These are phyloP conservation scores for Verticillium longisporum DNA, from an alignment of 2,329 filamentous ascomycete species.

Conservation along the genomic window DNA sequence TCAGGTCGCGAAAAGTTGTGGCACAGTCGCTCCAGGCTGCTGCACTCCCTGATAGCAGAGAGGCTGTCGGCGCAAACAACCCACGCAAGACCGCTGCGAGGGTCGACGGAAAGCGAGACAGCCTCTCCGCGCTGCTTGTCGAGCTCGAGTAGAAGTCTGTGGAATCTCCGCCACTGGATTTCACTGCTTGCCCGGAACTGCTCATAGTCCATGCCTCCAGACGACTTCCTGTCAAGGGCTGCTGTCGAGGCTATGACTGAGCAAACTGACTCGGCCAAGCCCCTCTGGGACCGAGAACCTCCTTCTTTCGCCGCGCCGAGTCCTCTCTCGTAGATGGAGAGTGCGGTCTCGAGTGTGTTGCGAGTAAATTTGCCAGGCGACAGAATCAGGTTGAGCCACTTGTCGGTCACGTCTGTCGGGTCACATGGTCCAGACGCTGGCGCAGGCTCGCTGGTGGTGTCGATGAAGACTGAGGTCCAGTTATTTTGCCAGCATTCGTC, in stretches of 20 bases:
- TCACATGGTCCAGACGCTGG: conserved; percentile 57
- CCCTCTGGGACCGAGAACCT: conserved; percentile 37
- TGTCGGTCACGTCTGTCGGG: conserved; percentile 65
- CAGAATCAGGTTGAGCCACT: conserved; percentile 81
- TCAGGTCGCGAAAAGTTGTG: conserved; percentile 57
- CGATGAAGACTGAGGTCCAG: conserved; percentile 65
- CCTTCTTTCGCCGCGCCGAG: conserved; percentile 34
- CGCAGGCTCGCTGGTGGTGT: conserved; percentile 46
- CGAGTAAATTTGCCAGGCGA: conserved; percentile 75
- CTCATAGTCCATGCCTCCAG: conserved; percentile 66
- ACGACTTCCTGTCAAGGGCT: conserved; percentile 52
- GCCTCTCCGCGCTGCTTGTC: conserved; percentile 82
- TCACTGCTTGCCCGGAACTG: conserved; percentile 69
- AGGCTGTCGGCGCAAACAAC: conserved; percentile 76
- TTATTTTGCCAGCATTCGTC: conserved; percentile 54
- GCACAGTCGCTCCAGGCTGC: conserved; percentile 65
- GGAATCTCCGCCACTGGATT: conserved; percentile 84
- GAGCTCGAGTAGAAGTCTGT: conserved; percentile 75
- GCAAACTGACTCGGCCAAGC: conserved; percentile 71
- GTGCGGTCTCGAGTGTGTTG: conserved; percentile 74
- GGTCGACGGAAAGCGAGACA: conserved; percentile 69
- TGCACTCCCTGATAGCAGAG: conserved; percentile 73
- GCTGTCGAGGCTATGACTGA: conserved; percentile 64
- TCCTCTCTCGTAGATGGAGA: conserved; percentile 72
- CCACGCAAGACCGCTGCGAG: conserved; percentile 68